These are phyloP conservation scores for Yamadazyma buinensis DNA, from an alignment of 1,139 yeast genomes.

Conservation along the genomic window DNA sequence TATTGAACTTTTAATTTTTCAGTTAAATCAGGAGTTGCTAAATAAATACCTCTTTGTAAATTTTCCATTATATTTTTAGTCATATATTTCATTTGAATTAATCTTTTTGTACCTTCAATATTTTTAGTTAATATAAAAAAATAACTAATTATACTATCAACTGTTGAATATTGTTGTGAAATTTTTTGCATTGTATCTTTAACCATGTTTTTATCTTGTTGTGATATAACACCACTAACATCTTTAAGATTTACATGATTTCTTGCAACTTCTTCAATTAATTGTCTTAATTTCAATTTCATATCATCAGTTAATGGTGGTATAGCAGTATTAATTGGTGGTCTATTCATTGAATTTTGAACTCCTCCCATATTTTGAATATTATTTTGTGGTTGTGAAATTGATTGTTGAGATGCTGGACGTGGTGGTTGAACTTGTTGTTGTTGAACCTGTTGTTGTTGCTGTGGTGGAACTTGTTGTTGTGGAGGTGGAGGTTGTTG, in stretches of 20 bases:
- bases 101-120: conserved; percentile 68
- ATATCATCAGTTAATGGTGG: conserved; percentile 45
- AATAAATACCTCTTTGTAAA: conserved; percentile 55
- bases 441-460: conserved; percentile 8
- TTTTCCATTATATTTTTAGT: conserved; percentile 72
- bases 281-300: conserved; percentile 50
- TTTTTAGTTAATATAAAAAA: conserved; percentile 72
- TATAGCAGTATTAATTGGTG: conserved; percentile 1
- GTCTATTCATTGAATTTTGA: neutral
- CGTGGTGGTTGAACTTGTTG: neutral
- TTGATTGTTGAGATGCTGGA: neutral
- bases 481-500: conserved; percentile 6
- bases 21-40: conserved; percentile 66
- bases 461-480: conserved; percentile 6
- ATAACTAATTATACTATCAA: conserved; percentile 74
- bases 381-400: conserved; percentile 5
- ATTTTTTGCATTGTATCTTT: conserved; percentile 55
- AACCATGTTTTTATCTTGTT: conserved; percentile 62
- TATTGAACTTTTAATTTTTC: conserved; percentile 70
- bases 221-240: conserved; percentile 55
- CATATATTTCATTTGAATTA: conserved; percentile 77
- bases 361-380: conserved; percentile 9
- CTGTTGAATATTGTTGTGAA: conserved; percentile 62
- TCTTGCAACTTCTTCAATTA: conserved; percentile 65
- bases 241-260: conserved; percentile 67